A percentile compares a stretch with the other conserved stretches of the same genome.
phyloP scores from a whole-genome alignment of 306 rosid genomes.

The Ceratonia siliqua region DNA sequence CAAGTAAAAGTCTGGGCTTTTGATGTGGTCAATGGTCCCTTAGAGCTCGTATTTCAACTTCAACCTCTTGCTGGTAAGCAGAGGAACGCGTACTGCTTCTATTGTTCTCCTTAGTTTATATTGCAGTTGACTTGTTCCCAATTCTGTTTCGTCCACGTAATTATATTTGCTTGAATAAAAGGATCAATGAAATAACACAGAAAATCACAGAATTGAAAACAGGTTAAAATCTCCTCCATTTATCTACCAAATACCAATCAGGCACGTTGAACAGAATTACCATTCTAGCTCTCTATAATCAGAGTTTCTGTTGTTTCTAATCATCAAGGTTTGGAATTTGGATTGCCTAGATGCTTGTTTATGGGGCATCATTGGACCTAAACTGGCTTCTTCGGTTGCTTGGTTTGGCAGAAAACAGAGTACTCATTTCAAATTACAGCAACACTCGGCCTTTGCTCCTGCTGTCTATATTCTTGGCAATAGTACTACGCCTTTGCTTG shows the following conservation, averaged over 20 bases:
- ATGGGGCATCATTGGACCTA: conserved; percentile 27
- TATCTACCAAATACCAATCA: not conserved
- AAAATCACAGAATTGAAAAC: not conserved
- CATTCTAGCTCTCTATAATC: not conserved
- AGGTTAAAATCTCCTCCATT: not conserved
- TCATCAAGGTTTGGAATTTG: conserved; percentile 3
- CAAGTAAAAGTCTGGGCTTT: not conserved
- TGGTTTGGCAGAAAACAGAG: conserved; percentile 26
- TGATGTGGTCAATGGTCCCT: conserved; percentile 1
- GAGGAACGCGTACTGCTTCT: not conserved
- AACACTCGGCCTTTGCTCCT: not conserved
- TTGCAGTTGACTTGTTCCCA: conserved; percentile 27
- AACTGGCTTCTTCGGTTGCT: conserved; percentile 31
- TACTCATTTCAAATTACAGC: conserved; percentile 7
- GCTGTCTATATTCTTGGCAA: not conserved
- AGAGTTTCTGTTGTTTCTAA: not conserved
- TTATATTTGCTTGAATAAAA: not conserved
- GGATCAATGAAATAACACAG: conserved; percentile 12
- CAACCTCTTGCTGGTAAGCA: not conserved
- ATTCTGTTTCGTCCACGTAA: conserved; percentile 38
- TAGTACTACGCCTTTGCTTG: conserved; percentile 9
- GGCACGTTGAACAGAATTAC: too few relatives aligned
- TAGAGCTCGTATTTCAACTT: conserved; percentile 6
- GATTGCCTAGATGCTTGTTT: conserved; percentile 30
- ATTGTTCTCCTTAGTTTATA: not conserved